Evolutionary conservation across 179 eudicot species (phyloP), one percentile per base, ranked within the genome.

Genomic region (Pouteria campechiana): DNA sequence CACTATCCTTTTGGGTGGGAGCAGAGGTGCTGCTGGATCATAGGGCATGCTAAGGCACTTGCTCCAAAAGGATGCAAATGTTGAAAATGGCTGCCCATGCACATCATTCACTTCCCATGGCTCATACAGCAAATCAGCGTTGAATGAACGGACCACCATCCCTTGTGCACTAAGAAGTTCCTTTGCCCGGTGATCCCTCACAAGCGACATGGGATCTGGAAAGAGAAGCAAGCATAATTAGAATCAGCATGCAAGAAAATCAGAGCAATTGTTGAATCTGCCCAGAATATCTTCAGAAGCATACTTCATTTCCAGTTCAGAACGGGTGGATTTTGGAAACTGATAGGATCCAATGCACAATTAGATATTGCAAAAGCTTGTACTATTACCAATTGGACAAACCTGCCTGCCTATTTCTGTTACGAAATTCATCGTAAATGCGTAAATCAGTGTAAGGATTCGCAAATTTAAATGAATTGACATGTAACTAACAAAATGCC

Each of bases 31-130:
- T 46, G 79, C 92, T 5, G 94, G 96, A 67, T 87, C 96, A 59
- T 74, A 92, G 27, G 85, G 88, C 96, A 92, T 92, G 73, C 72
- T 75, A 46, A 90, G 98, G 80, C 94, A 90, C 69, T 74, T 77
- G 6, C 69, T 79, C 99, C 99, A 92, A 68, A 92, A 87, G 40
- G 72, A 62, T 16, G 70, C 44, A 55, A 87, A 87, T 36, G 81
- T 82, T 30, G 55, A 50, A 69, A 92, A 87, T 10, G 94, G 96
- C 16, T 56, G 81, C 19, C 78, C 76, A 34, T 58, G 55, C 10
- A 64, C 72, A 56, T 87, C 81, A 31, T 51, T 50, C 53, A 92
- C 83, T 50, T 86, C 90, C 98, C 98, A 90, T 9, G 98, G 98
- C 57, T 90, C 92, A 46, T 90, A 90, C 32, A 90, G 70, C 73